Evolutionary conservation across 768 basidiomycete genomes (phyloP), one percentile per base, ranked within the genome.

Genomic region (Mycena vulgaris): DNA sequence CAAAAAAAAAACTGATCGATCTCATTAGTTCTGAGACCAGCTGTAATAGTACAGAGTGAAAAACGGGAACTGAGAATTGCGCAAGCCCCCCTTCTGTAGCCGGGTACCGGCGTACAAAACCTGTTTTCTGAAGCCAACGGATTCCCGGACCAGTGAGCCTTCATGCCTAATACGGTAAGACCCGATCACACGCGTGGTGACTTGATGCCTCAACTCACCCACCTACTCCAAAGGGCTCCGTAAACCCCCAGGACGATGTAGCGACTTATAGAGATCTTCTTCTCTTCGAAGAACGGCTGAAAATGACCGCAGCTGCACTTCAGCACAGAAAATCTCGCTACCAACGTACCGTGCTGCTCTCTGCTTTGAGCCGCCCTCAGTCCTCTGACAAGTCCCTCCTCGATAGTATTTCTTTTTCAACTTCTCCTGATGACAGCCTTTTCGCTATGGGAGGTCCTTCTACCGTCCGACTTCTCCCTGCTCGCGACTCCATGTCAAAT

Each of bases 231-330:
- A 83, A 77, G 74, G 71, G 78, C 67, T 78, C 79, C 5, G 78
- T 79, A 28, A 80, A 81, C 70, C 94, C 95, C 0, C 82, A 91
- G 40, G 89, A 90, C 75, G 96, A 97, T 79, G 85, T 86, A 58
- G 86, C 92, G 17, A 96, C 96, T 1, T 95, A 93, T 79, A 85
- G 93, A 49, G 97, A 99, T 78, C 83, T 99, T 17, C 87, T 98
- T 27, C 83, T 95, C 51, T 98, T 99, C 68, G 97, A 99, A 82
- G 97, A 98, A 78, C 88, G 97, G 21, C 89, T 99, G 66, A 98
- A 98, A 83, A 93, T 93, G 23, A 98, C 93, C 77, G 95, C 95
- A 7, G 89, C 92, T n/a, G 89, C 86, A 69, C 84, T 97, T 17
- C 92, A 93, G 75, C 87, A 89, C 31, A 85, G 95, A 64, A 96